Conservation (phyloP, 208 protist species). For the Porcisia deanei region DNA sequence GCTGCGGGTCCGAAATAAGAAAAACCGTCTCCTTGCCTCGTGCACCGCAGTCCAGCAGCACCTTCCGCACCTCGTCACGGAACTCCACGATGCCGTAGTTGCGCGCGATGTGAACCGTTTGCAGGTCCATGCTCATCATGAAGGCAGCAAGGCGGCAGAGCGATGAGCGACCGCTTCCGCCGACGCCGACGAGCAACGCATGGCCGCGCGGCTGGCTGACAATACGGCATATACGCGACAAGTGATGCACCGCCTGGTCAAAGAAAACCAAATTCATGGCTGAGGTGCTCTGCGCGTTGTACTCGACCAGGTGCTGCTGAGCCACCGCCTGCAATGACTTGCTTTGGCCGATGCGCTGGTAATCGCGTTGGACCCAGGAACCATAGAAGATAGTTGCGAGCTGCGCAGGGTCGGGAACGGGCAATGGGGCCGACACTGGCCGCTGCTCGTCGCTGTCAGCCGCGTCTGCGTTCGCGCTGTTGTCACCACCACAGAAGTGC, state of each 20-base stretch:
- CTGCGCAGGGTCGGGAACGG: slow-evolving; percentile 14
- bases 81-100: slow-evolving; percentile 94
- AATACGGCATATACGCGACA: slow-evolving; percentile 95
- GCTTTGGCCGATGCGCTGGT: slow-evolving; percentile 49
- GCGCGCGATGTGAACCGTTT: slow-evolving; percentile 89
- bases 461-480: slow-evolving; percentile 24
- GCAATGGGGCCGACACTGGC: neutral
- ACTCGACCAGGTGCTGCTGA: slow-evolving; percentile 89
- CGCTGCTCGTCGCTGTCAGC: slow-evolving; percentile 8
- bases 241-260: slow-evolving; percentile 94
- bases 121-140: slow-evolving; percentile 91
- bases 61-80: slow-evolving; percentile 92
- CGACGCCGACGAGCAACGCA: slow-evolving; percentile 96
- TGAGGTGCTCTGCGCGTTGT: slow-evolving; percentile 89
- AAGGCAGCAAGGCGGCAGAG: slow-evolving; percentile 93
- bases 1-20: slow-evolving; percentile 94
- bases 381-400: slow-evolving; percentile 59
- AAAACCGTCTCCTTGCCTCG: slow-evolving; percentile 92
- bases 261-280: slow-evolving; percentile 97
- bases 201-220: slow-evolving; percentile 96
- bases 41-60: slow-evolving; percentile 80
- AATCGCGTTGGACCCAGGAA: slow-evolving; percentile 54
- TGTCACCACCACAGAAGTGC: slow-evolving; percentile 50
- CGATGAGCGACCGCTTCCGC: slow-evolving; percentile 95
- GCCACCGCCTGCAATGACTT: slow-evolving; percentile 49